phyloP scores from a whole-genome alignment of 2,329 filamentous ascomycete genomes.

The Ophiocordyceps camponoti-saundersi region DNA sequence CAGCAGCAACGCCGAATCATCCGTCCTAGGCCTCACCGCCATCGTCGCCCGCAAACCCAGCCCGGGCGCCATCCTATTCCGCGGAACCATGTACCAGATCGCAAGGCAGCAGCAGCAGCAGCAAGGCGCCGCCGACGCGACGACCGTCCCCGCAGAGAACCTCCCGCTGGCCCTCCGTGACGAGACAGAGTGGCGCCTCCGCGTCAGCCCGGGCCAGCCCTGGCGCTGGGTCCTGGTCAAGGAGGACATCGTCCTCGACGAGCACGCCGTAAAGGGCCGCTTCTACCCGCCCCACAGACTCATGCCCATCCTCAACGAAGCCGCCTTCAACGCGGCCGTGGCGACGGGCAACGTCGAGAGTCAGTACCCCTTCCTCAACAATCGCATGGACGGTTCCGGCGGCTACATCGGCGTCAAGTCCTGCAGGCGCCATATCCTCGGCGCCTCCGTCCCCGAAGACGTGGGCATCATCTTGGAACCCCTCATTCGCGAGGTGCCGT shows the following conservation, averaged over 20 bases:
- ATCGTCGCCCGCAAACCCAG: conserved; percentile 20
- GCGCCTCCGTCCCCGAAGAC: conserved; percentile 21
- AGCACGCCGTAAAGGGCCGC: conserved; percentile 31
- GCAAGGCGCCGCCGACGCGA: conserved; percentile 8
- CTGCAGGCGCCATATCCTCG: conserved; percentile 25
- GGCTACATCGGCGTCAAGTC: conserved; percentile 22
- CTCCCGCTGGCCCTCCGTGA: conserved; percentile 23
- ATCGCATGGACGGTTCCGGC: conserved; percentile 25
- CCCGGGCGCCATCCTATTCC: conserved; percentile 20
- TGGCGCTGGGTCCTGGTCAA: conserved; percentile 23
- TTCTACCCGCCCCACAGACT: conserved; percentile 40
- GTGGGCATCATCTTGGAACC: conserved; percentile 17
- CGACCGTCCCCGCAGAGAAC: conserved; percentile 17
- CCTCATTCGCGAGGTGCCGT: conserved; percentile 14
- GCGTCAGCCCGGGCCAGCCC: conserved; percentile 13
- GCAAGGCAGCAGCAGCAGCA: conserved; percentile 4
- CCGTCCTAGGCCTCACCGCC: conserved; percentile 20
- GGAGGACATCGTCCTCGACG: conserved; percentile 29
- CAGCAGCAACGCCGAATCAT: conserved; percentile 12
- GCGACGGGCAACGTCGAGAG: conserved; percentile 22
- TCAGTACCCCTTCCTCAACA: conserved; percentile 33
- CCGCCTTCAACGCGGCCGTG: conserved; percentile 18
- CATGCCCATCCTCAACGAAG: conserved; percentile 29
- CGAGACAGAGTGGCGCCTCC: conserved; percentile 22
- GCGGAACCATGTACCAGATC: conserved; percentile 21